Base-by-base conservation (phyloP, 1,284 basidiomycete genomes). In the Tilletia indica region DNA sequence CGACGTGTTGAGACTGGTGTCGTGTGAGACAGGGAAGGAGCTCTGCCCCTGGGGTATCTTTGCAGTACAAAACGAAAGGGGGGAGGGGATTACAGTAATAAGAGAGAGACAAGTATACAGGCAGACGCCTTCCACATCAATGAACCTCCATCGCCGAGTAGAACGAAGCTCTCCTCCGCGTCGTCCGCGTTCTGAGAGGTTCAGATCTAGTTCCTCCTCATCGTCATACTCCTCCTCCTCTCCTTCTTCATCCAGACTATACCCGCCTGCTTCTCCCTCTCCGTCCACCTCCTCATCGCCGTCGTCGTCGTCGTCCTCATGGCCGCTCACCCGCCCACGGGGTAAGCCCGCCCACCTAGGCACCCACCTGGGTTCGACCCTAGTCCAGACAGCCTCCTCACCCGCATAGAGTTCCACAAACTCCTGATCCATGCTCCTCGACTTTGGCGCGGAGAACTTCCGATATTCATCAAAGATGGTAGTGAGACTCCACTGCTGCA, bases 381-480 rank as follows among this genome's bases (percentile, higher is more conserved):
- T n/a, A 1, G 58, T 68, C 77, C 77, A 79, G 19, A 79, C 77
- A 1, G 56, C 67, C 3, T 69, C 58, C 51, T 73, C 73, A 16
- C 71, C 73, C 42, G 38, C 36, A 72, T 77, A 88, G 3, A 87
- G 81, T 77, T 88, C 87, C 73, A 88, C 88, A 74, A 88, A 88
- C 77, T 87, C 87, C 73, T 88, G 86, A 76, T 89, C 88, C 77
- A 88, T 87, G 12, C 85, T 85, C 21, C 88, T 79, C 11, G 85
- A 86, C 76, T 88, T 88, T 0, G 88, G 87, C 39, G 82, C 79
- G 16, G 85, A 86, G 77, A 87, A 88, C 3, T 86, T 83, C 9
- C 87, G 79, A 76, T 89, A 88, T 83, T 89, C 88, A 80, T 88
- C 88, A 72, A 88, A 88, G 67, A 87, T 87, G 0, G 86, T 86